Evolutionary conservation across 2,329 filamentous ascomycete species (phyloP), one percentile per base, ranked within the genome.

Genomic region (Ophiostoma tasmaniense): DNA sequence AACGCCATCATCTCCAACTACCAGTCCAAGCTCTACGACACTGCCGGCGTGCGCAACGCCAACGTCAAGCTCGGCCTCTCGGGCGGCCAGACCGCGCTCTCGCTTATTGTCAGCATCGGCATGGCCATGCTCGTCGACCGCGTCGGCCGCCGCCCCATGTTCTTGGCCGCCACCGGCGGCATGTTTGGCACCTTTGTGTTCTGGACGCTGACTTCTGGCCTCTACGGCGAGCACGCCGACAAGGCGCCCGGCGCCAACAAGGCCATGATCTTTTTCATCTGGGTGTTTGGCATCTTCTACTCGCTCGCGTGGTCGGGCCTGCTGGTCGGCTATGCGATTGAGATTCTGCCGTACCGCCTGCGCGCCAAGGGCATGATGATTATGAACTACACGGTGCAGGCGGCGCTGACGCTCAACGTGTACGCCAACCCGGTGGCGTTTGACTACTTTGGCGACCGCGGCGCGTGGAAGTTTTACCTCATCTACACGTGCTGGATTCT

Each of bases 141-240:
- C 64, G 42, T 71, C 39, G 71, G 74, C 37, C 70, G 75, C 17
- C 75, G 76, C 6, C 42, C 66, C 2, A 69, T 76, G 52, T 77
- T 74, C 69, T 64, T 77, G 2, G 65, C 66, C 11, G 69, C 65
- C 50, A 70, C 70, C 39, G 28, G 30, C 62, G 71, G 71, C 66
- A 73, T 73, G 71, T 70, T 72, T n/a, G 14, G 69, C 39, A 39
- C 70, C 2, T 73, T 70, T 66, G 20, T 71, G 11, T 42, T 73
- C 28, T 66, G 70, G 64, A 72, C 71, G 28, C 76, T 82, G 20
- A 74, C 75, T 1, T 78, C 81, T 39, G 79, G 82, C 73, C 75
- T 81, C 50, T 68, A 64, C 33, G 73, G 78, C 87, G 89, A 95
- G 67, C 95, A 89, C 79, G 64, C 71, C 42, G 68, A 68, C 66